Percentiles rank a stretch among this genome's conserved stretches.
Conservation (phyloP, 192 early-diverging fungal genomes). For the Coemansia sp. region DNA sequence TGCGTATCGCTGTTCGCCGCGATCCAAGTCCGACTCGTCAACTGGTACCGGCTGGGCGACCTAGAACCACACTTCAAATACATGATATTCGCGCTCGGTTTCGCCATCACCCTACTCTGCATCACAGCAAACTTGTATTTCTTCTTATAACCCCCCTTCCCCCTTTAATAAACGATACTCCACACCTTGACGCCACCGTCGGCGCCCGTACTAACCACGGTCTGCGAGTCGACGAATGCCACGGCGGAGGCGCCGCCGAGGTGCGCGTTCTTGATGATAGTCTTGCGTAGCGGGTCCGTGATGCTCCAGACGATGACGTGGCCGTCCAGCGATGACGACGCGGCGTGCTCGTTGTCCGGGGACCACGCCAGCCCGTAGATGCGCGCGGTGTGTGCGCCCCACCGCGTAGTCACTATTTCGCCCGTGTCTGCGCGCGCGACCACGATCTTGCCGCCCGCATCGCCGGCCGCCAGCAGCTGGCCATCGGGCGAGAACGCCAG, state of each 20-base stretch:
- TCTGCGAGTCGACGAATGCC: constrained; percentile 67
- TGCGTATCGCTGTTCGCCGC: constrained; percentile 27
- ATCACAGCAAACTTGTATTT: constrained; percentile 56
- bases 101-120: constrained; percentile 39
- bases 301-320: constrained; percentile 90
- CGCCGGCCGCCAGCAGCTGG: constrained; percentile 76
- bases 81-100: constrained; percentile 39
- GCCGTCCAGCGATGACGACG: constrained; percentile 85
- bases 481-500: constrained; percentile 80
- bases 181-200: constrained; percentile 85
- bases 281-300: constrained; percentile 75
- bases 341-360: constrained; percentile 71
- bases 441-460: constrained; percentile 78
- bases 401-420: constrained; percentile 62
- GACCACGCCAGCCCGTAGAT: constrained; percentile 84
- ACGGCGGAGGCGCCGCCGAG: constrained; percentile 76
- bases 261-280: constrained; percentile 83
- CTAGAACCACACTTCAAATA: constrained; percentile 56
- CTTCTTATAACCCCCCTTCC: too few relatives aligned
- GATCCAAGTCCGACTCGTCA: constrained; percentile 52
- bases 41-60: constrained; percentile 61
- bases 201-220: constrained; percentile 75
- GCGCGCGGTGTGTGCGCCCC: constrained; percentile 91
- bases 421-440: constrained; percentile 67
- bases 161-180: constrained; percentile 16